Evolutionary conservation across 768 basidiomycete species (phyloP).

Genomic region (Rhodocollybia butyracea): DNA sequence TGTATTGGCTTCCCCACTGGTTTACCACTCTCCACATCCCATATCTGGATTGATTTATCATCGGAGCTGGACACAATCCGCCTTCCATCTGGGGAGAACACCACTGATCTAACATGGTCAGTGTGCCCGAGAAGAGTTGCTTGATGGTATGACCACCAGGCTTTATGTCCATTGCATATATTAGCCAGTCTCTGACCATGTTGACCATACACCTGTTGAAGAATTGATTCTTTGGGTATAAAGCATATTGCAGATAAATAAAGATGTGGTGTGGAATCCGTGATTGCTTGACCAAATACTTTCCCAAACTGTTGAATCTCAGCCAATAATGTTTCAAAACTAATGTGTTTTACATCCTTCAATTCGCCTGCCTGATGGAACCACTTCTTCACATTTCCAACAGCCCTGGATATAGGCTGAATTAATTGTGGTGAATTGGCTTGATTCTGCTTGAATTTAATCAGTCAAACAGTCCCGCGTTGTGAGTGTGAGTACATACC

Average conservation of each 20-base stretch:
- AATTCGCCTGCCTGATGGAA: no score
- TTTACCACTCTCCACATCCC: no score
- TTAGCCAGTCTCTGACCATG: neutral
- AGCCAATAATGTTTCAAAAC: no score
- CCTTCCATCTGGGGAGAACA: neutral
- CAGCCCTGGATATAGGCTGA: no score
- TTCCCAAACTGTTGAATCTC: neutral
- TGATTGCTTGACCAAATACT: conserved; percentile 6
- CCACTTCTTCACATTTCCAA: no score
- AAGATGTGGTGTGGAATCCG: conserved; percentile 14
- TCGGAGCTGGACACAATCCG: neutral
- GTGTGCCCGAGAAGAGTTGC: conserved; percentile 4
- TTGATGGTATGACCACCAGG: neutral
- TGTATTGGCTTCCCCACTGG: no score
- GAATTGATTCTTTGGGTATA: conserved; percentile 7
- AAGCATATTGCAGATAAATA: conserved; percentile 22
- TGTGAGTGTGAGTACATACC: no score
- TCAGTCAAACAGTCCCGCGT: no score
- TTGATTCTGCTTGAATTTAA: no score
- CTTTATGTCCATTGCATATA: neutral
- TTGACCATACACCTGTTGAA: no score
- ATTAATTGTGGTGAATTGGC: no score
- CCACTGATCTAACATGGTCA: neutral
- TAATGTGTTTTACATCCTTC: no score
- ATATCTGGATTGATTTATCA: neutral